A percentile compares a stretch with the other conserved stretches of the same genome.
Evolutionary conservation across 208 protist species (phyloP).

Genomic region (Dictyostelium gargantuum): DNA sequence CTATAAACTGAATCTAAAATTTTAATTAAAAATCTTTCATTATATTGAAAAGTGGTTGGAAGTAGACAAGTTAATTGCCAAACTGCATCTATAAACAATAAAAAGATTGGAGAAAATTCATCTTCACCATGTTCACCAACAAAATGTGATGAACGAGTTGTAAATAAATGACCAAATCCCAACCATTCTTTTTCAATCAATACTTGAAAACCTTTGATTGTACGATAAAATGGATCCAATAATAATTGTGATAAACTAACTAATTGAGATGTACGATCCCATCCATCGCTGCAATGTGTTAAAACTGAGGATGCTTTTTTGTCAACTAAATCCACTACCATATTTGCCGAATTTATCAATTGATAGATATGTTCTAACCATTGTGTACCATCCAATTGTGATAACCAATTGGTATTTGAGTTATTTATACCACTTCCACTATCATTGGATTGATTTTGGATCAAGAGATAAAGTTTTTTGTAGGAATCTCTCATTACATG

Average conservation of each 20-base stretch:
- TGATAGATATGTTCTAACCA: conserved; percentile 69
- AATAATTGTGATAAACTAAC: conserved; percentile 88
- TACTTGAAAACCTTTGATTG: conserved; percentile 92
- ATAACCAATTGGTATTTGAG: conserved; percentile 29
- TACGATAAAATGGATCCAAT: conserved; percentile 95
- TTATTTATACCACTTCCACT: no score
- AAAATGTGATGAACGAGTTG: conserved; percentile 86
- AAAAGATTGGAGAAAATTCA: conserved; percentile 85
- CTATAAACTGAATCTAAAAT: conserved; percentile 86
- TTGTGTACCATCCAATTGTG: conserved; percentile 34
- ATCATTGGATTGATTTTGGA: neutral
- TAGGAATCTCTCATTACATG: conserved; percentile 60
- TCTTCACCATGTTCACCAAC: conserved; percentile 32
- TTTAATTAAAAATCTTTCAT: conserved; percentile 79
- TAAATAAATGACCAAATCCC: conserved; percentile 95
- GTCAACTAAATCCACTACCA: conserved; percentile 69
- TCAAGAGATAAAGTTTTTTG: neutral
- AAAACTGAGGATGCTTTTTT: conserved; percentile 83
- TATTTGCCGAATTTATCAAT: conserved; percentile 39
- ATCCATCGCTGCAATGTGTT: conserved; percentile 95
- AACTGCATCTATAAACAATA: conserved; percentile 84
- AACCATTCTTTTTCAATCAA: conserved; percentile 97
- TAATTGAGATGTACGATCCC: conserved; percentile 95
- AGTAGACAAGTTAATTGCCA: conserved; percentile 89
- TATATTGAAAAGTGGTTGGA: conserved; percentile 94